Evolutionary conservation across 805 yeast species (phyloP), one percentile per base, ranked within the genome.

Genomic region (Sugiyamaella lignohabitans): DNA sequence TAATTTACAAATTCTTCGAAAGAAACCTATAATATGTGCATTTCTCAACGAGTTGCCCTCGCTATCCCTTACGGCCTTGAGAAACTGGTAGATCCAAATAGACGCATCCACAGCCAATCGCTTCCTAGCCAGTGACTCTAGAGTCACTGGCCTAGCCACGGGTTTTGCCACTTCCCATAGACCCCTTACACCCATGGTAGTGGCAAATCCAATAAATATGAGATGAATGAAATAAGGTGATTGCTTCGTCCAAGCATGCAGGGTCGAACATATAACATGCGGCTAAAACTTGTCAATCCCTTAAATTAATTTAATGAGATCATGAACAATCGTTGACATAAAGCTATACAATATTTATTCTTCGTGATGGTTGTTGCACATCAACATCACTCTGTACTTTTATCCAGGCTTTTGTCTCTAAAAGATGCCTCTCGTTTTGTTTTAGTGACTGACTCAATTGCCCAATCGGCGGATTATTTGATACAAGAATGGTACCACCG

Each of bases 61-160:
- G 35, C 77, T 67, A 61, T 88, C 95, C 55, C 98, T 74, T 19
- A 93, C 94, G 1, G 98, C 98, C 62, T 91, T 93, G 53, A 93
- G 70, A 60, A 93, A 93, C 63, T 93, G 99, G 61, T 93, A 93
- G 46, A 93, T 84, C 99, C 99, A 93, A 53, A 93, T 93, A 2
- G 98, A 91, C 1, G 98, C 99, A 71, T 93, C 99, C 5, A 93
- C 91, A 0, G 98, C 98, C 57, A 93, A 69, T 45, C 75, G 71
- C 60, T 82, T 84, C 48, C 88, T 80, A 19, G 84, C 76, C 30
- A 93, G 72, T 0, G 94, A 81, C 62, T 91, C 98, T 23, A 93
- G 72, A 45, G 91, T 74, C 1, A 93, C 95, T 0, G 99, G 96
- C 42, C 84, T 72, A 0, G 98, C 93, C 0, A 91, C 78, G 0